Conservation (phyloP, 2,329 filamentous ascomycete genomes). For the Meredithiella fracta region DNA sequence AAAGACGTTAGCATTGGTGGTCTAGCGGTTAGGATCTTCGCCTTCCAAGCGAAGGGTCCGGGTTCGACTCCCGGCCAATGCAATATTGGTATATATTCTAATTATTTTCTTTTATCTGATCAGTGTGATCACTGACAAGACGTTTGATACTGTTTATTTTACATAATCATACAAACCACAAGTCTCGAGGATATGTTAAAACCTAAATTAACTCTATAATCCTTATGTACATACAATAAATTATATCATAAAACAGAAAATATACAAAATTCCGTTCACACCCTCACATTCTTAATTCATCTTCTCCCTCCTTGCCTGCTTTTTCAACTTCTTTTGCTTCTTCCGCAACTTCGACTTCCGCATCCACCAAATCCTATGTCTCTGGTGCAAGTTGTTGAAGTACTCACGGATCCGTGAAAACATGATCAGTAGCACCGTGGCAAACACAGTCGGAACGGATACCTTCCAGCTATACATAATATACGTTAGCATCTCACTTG, state of each 20-base stretch:
- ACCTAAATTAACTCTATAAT: no score
- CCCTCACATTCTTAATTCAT: no score
- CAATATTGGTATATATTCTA: not conserved
- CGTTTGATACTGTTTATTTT: no score
- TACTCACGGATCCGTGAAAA: conserved; percentile 1
- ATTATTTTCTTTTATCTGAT: not conserved
- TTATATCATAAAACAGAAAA: not conserved
- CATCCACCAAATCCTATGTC: conserved; percentile 6
- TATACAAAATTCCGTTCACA: no score
- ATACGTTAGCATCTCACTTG: conserved; percentile 11
- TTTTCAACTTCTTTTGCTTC: conserved; percentile 1
- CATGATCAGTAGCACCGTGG: conserved; percentile 36
- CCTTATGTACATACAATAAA: not conserved
- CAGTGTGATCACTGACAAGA: not conserved
- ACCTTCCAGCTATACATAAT: conserved; percentile 48
- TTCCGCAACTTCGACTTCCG: not conserved
- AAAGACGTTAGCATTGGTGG: conserved; percentile 7
- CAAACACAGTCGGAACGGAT: conserved; percentile 34
- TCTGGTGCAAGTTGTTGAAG: conserved; percentile 1
- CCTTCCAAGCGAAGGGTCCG: conserved; percentile 15
- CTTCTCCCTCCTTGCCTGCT: not conserved
- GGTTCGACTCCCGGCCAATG: conserved; percentile 15
- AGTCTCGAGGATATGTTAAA: no score
- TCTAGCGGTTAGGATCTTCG: conserved; percentile 16
- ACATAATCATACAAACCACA: no score